These are phyloP conservation scores for Myriosclerotinia scirpicola DNA, from an alignment of 2,329 filamentous ascomycete species.

Conservation along the genomic window DNA sequence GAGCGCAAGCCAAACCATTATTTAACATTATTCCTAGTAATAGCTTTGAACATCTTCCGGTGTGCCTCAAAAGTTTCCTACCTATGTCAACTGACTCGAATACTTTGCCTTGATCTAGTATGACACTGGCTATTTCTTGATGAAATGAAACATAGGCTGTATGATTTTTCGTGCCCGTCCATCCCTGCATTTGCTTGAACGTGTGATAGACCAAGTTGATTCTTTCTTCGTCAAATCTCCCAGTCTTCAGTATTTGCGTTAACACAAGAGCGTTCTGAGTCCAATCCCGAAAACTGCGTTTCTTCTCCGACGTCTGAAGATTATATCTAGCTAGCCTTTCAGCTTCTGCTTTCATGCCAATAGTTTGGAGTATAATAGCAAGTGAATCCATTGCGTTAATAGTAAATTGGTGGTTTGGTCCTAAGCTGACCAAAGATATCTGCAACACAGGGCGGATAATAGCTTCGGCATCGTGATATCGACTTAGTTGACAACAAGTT, in stretches of 20 bases:
- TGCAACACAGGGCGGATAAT: background rate
- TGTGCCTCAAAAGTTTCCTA: background rate
- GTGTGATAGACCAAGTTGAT: too few species aligned
- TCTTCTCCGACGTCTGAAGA: background rate
- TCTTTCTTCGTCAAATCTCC: background rate
- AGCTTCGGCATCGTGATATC: background rate
- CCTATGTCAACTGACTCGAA: background rate
- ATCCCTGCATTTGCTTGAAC: rapidly evolving
- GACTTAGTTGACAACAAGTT: rapidly evolving
- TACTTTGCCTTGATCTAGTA: background rate
- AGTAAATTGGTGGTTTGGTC: background rate
- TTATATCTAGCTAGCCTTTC: background rate
- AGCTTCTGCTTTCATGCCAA: background rate
- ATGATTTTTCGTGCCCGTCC: rapidly evolving
- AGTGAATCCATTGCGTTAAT: background rate
- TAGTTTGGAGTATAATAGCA: background rate
- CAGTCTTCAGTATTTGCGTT: rapidly evolving
- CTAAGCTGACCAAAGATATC: background rate
- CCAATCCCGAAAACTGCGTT: background rate
- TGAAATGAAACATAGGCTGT: rapidly evolving
- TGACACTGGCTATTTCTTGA: background rate
- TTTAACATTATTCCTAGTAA: background rate
- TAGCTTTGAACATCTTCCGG: background rate
- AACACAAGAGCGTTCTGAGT: background rate
- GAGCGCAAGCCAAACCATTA: background rate